Evolutionary conservation across 1,284 basidiomycete genomes (phyloP), one percentile per base, ranked within the genome.

Genomic region (Rhodotorula sp.): DNA sequence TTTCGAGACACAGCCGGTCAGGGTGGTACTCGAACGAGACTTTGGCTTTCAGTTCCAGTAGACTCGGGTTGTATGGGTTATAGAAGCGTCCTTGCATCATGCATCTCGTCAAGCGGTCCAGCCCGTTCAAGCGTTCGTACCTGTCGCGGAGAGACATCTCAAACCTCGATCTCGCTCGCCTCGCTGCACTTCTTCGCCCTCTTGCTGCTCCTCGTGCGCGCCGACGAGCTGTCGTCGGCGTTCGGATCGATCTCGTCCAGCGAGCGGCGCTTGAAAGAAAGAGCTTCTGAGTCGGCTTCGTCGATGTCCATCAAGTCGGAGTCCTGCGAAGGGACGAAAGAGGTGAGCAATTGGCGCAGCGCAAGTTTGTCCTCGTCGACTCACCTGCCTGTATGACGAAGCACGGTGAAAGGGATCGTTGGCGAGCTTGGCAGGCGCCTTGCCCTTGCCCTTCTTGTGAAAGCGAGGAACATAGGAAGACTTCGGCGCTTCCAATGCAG

Each of bases 1-100:
- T 2, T 75, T 67, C 53, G 60, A 73, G 44, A 65, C 62, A 26
- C 59, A 56, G 3, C 47, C 73, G 50, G 53, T 75, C 1, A 31
- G 67, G 18, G 47, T 37, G 22, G 71, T 69, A 13, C 63, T 75
- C 1, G 59, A 57, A 48, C 28, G 59, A 9, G 71, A 71, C 20
- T 75, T 73, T 50, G 64, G 68, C 6, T 73, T 60, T 47, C 22
- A 50, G 4, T 71, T 68, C 47, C 26, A 54, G 37, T 31, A 56
- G 28, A 62, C 11, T 11, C 31, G 56, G 31, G 28, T 9, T 56
- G 16, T 40, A 52, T 28, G 51, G 15, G 15, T 16, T n/a, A 13
- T 48, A 48, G 47, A 48, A 10, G 24, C 20, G 22, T 24, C 24
- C 3, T 50, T 26, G 48, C 48, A 50, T n/a, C n/a, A n/a, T 54